Percentiles rank a stretch among this genome's conserved stretches.
Conservation (phyloP, 352 stramenopile genomes). For the Pythium brachiatum region DNA sequence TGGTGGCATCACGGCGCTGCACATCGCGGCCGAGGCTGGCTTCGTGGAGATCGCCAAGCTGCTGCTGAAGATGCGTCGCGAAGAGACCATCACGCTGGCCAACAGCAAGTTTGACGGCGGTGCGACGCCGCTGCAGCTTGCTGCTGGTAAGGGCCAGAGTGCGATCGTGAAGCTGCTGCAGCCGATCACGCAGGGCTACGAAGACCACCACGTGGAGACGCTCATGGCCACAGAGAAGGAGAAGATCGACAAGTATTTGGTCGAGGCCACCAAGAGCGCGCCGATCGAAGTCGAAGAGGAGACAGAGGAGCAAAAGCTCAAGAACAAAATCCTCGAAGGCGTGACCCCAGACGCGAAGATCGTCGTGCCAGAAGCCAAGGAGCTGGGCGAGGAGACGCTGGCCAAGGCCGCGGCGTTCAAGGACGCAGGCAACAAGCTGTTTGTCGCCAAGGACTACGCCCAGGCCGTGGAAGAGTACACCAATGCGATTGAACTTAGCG, state of each 20-base stretch:
- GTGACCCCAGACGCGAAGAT: slow-evolving; percentile 48
- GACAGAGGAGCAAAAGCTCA: slow-evolving; percentile 40
- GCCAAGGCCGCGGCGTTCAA: slow-evolving; percentile 51
- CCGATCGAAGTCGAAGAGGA: slow-evolving; percentile 34
- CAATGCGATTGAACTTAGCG: slow-evolving; percentile 56
- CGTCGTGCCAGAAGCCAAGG: slow-evolving; percentile 38
- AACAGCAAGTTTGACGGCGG: slow-evolving; percentile 62
- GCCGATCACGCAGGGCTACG: slow-evolving; percentile 61
- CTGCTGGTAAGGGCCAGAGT: slow-evolving; percentile 65
- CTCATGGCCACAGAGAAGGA: slow-evolving; percentile 66
- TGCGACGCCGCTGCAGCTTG: slow-evolving; percentile 66
- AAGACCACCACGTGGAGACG: slow-evolving; percentile 44
- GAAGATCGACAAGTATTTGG: slow-evolving; percentile 59
- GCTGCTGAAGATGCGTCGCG: slow-evolving; percentile 45
- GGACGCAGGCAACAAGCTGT: slow-evolving; percentile 69
- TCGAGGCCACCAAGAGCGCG: slow-evolving; percentile 41
- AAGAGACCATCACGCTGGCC: slow-evolving; percentile 47
- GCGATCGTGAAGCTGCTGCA: slow-evolving; percentile 64
- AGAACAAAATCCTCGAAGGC: slow-evolving; percentile 32
- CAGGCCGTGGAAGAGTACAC: slow-evolving; percentile 57
- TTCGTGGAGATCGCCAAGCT: slow-evolving; percentile 56
- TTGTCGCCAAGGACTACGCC: slow-evolving; percentile 59
- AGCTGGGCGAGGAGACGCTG: slow-evolving; percentile 37
- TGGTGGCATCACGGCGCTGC: slow-evolving; percentile 63
- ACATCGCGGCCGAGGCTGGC: slow-evolving; percentile 75